Conservation (phyloP, 164 flowering plant genomes). For the Brasenia schreberi region DNA sequence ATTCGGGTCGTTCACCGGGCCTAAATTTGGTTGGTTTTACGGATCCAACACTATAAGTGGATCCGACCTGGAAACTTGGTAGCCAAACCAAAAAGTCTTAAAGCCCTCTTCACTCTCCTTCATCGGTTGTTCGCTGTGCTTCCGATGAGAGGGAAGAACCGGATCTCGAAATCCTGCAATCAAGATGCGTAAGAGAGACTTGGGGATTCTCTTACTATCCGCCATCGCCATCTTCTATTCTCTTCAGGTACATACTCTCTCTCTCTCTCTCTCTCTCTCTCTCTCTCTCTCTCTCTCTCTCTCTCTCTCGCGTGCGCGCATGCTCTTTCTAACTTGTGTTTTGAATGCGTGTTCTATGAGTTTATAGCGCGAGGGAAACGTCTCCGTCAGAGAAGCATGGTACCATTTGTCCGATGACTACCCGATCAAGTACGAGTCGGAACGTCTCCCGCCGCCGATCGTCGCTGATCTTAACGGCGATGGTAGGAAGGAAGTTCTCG, state of each 20-base stretch:
- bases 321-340: no score
- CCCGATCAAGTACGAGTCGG: slow-evolving; percentile 85
- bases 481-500: slow-evolving; percentile 78
- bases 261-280: slow-evolving; percentile 5
- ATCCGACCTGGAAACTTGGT: no score
- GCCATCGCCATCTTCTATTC: slow-evolving; percentile 98
- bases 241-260: slow-evolving; percentile 32
- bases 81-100: no score
- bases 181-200: slow-evolving; percentile 88
- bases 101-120: no score
- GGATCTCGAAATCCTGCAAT: no score
- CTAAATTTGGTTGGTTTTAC: no score
- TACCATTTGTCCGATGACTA: slow-evolving; percentile 81
- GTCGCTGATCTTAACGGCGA: slow-evolving; percentile 94
- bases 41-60: no score
- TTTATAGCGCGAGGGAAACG: slow-evolving; percentile 83
- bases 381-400: slow-evolving; percentile 94
- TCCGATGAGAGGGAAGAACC: no score
- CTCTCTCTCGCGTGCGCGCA: no score
- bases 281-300: not conserved
- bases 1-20: no score
- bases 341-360: not conserved
- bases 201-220: slow-evolving; percentile 78
- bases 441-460: slow-evolving; percentile 91
- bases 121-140: no score